Evolutionary conservation across 371 early-diverging fungal species (phyloP).

Genomic region (Saksenaea oblongispora): DNA sequence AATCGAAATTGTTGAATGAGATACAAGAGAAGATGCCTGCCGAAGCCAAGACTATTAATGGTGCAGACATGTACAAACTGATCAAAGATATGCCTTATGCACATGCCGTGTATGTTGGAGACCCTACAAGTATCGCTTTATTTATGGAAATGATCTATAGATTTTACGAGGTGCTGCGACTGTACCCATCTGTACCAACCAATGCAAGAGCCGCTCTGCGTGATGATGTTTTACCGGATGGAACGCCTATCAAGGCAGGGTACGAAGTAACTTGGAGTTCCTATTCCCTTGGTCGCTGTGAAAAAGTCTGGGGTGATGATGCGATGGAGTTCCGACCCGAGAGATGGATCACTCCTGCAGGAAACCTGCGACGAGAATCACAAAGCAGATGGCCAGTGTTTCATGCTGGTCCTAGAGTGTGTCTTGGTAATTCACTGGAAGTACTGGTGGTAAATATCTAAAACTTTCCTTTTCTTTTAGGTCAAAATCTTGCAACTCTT

Average conservation of each 20-base stretch:
- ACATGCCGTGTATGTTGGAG: constrained; percentile 18
- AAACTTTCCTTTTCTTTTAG: not conserved
- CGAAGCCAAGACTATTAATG: constrained; percentile 20
- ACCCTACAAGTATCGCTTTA: not conserved
- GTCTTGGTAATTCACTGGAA: constrained; percentile 30
- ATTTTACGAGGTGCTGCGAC: constrained; percentile 58
- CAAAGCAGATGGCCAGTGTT: constrained; percentile 36
- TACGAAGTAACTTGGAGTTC: constrained; percentile 45
- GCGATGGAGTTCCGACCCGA: constrained; percentile 50
- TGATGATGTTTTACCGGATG: constrained; percentile 61
- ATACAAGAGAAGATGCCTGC: constrained; percentile 34
- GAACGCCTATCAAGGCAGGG: constrained; percentile 55
- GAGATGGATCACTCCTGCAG: constrained; percentile 41
- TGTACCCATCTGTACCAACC: constrained; percentile 63
- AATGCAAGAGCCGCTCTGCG: constrained; percentile 52
- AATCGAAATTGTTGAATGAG: constrained; percentile 49
- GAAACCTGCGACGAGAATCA: constrained; percentile 19
- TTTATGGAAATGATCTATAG: not conserved
- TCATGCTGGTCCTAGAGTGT: constrained; percentile 63
- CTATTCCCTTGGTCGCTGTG: constrained; percentile 48
- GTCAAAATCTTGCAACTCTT: constrained; percentile 55
- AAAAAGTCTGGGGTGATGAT: constrained; percentile 49
- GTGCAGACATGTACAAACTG: constrained; percentile 47
- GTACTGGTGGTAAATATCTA: too few relatives aligned
- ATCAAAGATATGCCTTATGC: constrained; percentile 45